A percentile compares a stretch with the other conserved stretches of the same genome.
Conservation (phyloP, 495 filamentous ascomycete genomes). For the Penicillium cataractarum region DNA sequence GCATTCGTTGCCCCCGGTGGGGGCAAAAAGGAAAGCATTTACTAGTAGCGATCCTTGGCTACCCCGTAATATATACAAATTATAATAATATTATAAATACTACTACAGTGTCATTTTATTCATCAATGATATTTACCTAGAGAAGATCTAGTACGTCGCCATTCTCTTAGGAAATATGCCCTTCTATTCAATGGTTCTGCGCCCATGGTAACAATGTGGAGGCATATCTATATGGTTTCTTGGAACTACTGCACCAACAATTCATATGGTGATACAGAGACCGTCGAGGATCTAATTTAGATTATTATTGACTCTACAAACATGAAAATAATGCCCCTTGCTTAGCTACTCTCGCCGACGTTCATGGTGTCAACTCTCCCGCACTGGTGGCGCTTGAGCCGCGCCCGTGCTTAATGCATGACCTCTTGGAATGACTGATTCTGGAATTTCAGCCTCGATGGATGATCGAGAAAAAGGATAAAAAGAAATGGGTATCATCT, state of each 20-base stretch:
- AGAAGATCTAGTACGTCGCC: no score
- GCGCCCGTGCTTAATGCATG: slow-evolving; percentile 3
- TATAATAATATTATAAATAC: background rate
- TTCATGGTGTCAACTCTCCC: background rate
- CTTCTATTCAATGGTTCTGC: no score
- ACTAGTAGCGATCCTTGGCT: background rate
- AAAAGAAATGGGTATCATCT: slow-evolving; percentile 14
- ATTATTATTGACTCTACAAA: no score
- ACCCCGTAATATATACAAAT: background rate
- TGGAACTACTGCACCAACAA: background rate
- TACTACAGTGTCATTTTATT: background rate
- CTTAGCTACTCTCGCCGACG: background rate
- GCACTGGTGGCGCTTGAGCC: background rate
- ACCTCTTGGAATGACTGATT: slow-evolving; percentile 2
- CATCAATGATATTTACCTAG: background rate
- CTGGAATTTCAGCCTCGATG: background rate
- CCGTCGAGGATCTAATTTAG: background rate
- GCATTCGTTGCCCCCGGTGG: no score
- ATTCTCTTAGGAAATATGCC: no score
- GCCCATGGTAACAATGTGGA: background rate
- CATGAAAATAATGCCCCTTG: background rate
- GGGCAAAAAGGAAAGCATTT: background rate
- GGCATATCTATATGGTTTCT: background rate
- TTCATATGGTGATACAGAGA: background rate
- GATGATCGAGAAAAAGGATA: background rate